Percentiles rank a stretch among this genome's conserved stretches.
phyloP scores from a whole-genome alignment of 495 filamentous ascomycete genomes.

The Podospora appendiculata region DNA sequence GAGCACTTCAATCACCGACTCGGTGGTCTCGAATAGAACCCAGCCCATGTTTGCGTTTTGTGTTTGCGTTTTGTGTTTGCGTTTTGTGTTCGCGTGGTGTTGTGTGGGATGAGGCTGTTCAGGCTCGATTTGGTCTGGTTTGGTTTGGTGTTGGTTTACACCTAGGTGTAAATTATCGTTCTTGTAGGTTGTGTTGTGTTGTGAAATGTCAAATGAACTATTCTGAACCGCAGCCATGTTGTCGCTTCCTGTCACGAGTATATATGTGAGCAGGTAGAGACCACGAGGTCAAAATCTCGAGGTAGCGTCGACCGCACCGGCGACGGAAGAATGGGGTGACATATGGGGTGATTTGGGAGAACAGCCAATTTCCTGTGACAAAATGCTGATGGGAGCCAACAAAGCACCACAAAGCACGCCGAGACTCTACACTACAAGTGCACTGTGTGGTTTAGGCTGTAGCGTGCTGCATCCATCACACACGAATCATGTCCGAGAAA shows the following conservation, averaged over 20 bases:
- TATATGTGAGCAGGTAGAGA: background rate
- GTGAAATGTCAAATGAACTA: background rate
- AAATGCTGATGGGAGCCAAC: too few relatives aligned
- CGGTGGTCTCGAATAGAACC: conserved; percentile 19
- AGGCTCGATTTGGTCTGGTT: background rate
- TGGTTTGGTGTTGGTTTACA: conserved; percentile 1
- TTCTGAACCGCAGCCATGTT: too few relatives aligned
- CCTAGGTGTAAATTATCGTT: background rate
- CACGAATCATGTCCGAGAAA: too few relatives aligned
- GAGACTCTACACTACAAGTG: too few relatives aligned
- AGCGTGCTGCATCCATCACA: too few relatives aligned
- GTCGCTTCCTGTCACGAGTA: too few relatives aligned
- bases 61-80: background rate
- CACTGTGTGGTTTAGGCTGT: too few relatives aligned
- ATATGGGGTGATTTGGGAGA: too few relatives aligned
- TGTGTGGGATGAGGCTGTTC: background rate
- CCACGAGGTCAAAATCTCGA: background rate
- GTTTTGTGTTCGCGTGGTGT: background rate
- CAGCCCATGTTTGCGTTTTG: conserved; percentile 1
- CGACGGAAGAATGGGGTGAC: too few relatives aligned
- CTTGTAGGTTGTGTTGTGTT: background rate
- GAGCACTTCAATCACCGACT: conserved; percentile 24
- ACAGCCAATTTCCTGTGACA: too few relatives aligned
- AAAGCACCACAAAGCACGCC: too few relatives aligned
- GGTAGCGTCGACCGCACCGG: background rate